phyloP scores from a whole-genome alignment of 164 flowering plant species.

The Pachysandra terminalis region DNA sequence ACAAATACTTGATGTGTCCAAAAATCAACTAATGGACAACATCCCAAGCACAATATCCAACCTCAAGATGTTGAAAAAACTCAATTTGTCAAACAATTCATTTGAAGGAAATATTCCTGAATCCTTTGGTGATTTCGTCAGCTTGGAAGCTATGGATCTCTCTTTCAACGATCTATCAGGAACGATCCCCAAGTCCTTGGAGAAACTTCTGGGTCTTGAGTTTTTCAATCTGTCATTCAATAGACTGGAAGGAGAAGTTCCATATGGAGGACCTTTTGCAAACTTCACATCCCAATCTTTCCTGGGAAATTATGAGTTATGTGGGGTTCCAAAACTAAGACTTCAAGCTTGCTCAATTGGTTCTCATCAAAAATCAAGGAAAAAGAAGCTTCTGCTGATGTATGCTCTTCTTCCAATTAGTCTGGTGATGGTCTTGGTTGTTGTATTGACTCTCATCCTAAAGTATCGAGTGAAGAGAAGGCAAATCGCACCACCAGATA shows the following conservation, averaged over 20 bases:
- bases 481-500: background rate
- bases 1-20: background rate
- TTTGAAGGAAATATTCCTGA: background rate
- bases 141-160: slow-evolving; percentile 5
- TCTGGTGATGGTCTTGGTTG: background rate
- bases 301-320: background rate
- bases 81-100: background rate
- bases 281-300: slow-evolving; percentile 1
- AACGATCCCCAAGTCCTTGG: background rate
- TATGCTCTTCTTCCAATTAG: background rate
- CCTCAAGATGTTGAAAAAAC: background rate
- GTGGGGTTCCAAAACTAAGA: background rate
- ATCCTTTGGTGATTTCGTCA: background rate
- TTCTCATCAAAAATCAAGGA: background rate
- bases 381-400: background rate
- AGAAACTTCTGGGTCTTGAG: background rate
- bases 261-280: background rate
- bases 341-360: background rate
- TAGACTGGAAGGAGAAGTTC: background rate
- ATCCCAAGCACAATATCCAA: background rate
- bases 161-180: background rate
- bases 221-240: background rate
- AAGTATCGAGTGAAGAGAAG: background rate
- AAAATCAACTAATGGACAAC: background rate
- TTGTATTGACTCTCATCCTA: background rate